A percentile compares a stretch with the other conserved stretches of the same genome.
These are phyloP conservation scores for Emmonsia crescens DNA, from an alignment of 2,329 filamentous ascomycete genomes.

Conservation along the genomic window DNA sequence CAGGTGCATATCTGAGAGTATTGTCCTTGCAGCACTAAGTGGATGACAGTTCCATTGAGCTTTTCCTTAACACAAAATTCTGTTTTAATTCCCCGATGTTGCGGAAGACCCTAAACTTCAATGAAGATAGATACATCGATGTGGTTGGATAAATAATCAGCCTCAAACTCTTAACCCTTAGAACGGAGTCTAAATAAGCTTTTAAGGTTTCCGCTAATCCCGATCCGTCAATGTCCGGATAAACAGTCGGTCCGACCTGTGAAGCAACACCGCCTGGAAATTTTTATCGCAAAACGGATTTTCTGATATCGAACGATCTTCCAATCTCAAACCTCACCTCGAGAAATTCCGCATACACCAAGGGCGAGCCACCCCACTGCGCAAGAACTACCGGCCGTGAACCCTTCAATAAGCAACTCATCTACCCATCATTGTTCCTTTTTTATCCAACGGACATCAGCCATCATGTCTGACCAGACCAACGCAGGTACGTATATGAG, in stretches of 20 bases:
- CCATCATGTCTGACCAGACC: slow-evolving; percentile 2
- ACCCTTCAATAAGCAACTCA: background rate
- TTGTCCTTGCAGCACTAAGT: background rate
- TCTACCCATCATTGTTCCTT: background rate
- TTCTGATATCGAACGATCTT: too few relatives aligned
- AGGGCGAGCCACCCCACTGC: slow-evolving; percentile 1
- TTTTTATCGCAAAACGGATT: background rate
- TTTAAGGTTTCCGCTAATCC: background rate
- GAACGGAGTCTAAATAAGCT: background rate
- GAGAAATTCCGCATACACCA: background rate
- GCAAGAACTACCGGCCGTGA: background rate
- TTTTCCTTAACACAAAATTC: background rate
- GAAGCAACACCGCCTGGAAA: background rate
- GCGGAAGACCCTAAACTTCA: too few relatives aligned
- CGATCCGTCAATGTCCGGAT: background rate
- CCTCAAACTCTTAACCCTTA: background rate
- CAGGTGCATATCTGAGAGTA: background rate
- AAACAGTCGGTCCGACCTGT: background rate
- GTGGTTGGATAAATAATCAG: background rate
- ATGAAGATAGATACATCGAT: background rate
- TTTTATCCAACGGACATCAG: background rate
- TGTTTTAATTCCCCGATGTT: background rate
- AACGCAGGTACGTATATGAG: background rate
- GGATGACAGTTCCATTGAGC: background rate
- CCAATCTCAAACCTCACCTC: background rate